Evolutionary conservation across 306 rosid species (phyloP), one percentile per base, ranked within the genome.

Genomic region (Hippophae gyantsensis): DNA sequence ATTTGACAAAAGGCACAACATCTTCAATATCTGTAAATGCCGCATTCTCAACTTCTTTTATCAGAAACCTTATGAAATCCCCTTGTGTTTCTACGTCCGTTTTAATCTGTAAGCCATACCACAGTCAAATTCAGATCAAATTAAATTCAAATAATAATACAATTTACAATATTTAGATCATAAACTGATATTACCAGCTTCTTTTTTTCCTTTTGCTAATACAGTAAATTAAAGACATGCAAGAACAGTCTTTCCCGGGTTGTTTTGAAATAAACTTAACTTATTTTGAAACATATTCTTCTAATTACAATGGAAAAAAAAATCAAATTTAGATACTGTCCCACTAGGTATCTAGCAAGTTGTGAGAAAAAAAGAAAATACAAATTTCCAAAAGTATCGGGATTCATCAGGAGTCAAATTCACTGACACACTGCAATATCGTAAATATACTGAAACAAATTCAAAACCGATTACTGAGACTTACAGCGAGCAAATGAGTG

Each of bases 71-170:
- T 44, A 93, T 93, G 69, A 93, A 93, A 49, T 93, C 99, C 57
- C 99, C 97, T 48, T 93, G 99, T 6, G 94, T 93, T 68, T 88
- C 99, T 43, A 93, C 97, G 57, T 93, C 99, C 32, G 96, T 80
- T 69, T 93, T 93, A 57, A 93, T 88, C 99, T 93, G 95, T 13
- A 50, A 65, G 51, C n/a, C 53, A 71, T 5, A 23, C 14, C 2
- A 42, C 53, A 10, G 40, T 42, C 1, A 38, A 13, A 61, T 9
- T 51, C 7, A 43, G 46, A 2, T 23, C 60, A 58, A n/a, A 40
- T 0, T 43, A 47, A 46, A 25, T 11, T 25, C 41, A 58, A 18
- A 18, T 18, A 18, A 18, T 18, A 18, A 18, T 18, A 18, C 23
- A 18, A 18, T 18, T 18, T 18, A 18, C 23, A 18, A 18, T 18